Evolutionary conservation across 495 filamentous ascomycete species (phyloP), one percentile per base, ranked within the genome.

Genomic region (Penicillium pulvis): DNA sequence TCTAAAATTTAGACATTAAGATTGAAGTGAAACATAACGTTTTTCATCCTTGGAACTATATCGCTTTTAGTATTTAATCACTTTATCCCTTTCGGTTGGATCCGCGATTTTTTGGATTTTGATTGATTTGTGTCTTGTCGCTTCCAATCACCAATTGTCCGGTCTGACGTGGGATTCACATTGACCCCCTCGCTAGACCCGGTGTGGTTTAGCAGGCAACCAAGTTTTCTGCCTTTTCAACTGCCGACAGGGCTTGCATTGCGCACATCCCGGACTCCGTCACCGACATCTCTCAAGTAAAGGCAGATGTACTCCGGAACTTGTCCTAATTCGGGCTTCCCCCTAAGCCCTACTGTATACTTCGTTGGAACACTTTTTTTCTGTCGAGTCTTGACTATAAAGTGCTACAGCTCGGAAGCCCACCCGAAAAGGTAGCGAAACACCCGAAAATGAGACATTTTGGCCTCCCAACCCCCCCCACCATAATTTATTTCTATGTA

Each of bases 181-280:
- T 59, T 56, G 53, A 24, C 53, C 50, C 48, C 49, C 36, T 41
- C 42, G 30, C 61, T 64, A 65, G 31, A 54, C 63, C 53, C 1
- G 10, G 52, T 51, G 35, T 24, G 64, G 66, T 30, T 57, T 68
- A 68, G 57, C 33, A 36, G 39, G n/a, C 43, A 47, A 28, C 48
- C 57, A 50, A 43, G 16, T 54, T 54, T 54, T 20, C n/a, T 19
- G 46, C 10, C 19, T 2, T 23, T 20, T 10, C 51, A 53, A 53
- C 39, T 53, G 51, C 51, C 51, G 51, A 43, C 51, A 43, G 36
- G 51, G 51, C 51, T 53, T 36, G 16, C 19, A 26, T 11, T 16
- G 16, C 24, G 3, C 20, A 26, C n/a, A n/a, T n/a, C 24, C 12
- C 46, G 51, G 36, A 43, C 20, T 53, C 20, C 33, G 35, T 42